These are phyloP conservation scores for Eutypa lata DNA, from an alignment of 2,329 filamentous ascomycete species.

Conservation along the genomic window DNA sequence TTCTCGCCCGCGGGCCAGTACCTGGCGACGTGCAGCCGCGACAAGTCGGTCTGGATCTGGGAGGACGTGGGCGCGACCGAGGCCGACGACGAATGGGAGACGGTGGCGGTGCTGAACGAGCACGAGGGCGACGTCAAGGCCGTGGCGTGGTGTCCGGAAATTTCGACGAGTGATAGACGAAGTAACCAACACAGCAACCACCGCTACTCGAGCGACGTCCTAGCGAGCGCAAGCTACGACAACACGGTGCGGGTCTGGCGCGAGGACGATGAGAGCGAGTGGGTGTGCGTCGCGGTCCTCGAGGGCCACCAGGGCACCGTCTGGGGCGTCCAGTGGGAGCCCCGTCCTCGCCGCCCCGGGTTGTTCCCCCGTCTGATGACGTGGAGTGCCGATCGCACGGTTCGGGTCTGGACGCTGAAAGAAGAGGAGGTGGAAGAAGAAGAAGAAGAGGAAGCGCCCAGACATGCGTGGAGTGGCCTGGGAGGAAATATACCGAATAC, in stretches of 20 bases:
- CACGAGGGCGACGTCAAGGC: conserved; percentile 95
- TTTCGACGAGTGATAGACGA: conserved; percentile 36
- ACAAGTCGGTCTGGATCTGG: conserved; percentile 98
- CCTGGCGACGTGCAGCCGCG: conserved; percentile 84
- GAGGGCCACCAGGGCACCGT: conserved; percentile 82
- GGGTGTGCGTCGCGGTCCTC: conserved; percentile 82
- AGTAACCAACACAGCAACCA: conserved; percentile 36
- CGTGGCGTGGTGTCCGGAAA: conserved; percentile 84
- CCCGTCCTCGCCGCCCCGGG: conserved; percentile 31
- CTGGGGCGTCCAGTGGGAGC: conserved; percentile 80
- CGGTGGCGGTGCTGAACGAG: conserved; percentile 88
- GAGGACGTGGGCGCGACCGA: conserved; percentile 75
- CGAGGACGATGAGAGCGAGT: conserved; percentile 85
- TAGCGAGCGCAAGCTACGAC: conserved; percentile 92
- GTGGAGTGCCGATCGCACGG: conserved; percentile 79
- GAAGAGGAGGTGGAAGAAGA: conserved; percentile 47
- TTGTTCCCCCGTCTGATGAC: conserved; percentile 66
- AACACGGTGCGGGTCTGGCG: conserved; percentile 86
- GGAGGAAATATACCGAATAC: conserved; percentile 79
- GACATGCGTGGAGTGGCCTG: conserved; percentile 37
- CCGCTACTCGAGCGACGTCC: conserved; percentile 62
- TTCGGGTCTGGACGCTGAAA: conserved; percentile 75
- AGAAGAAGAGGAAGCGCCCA: conserved; percentile 17
- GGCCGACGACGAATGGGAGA: conserved; percentile 94
- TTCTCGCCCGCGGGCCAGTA: conserved; percentile 74